Evolutionary conservation across 2,329 filamentous ascomycete species (phyloP), one percentile per base, ranked within the genome.

Genomic region (Parastagonospora avenae): DNA sequence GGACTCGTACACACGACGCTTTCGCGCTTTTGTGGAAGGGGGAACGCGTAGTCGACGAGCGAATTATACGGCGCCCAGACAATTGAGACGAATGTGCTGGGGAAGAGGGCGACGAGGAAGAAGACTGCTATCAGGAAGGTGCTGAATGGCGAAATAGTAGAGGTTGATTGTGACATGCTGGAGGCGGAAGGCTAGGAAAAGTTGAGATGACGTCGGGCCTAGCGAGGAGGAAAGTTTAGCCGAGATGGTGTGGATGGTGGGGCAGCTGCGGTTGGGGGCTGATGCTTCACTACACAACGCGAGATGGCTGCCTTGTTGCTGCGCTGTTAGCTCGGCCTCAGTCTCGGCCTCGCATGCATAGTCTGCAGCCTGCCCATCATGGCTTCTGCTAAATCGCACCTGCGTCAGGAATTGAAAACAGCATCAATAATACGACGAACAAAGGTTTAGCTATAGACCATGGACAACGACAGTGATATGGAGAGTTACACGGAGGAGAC

Each of bases 41-140:
- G 64, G 31, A 64, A 64, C 40, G 63, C 62, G 54, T 72, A 68
- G 48, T 59, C 44, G 8, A 57, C 58, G 16, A 64, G 53, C 3
- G 56, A 55, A 46, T 67, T 56, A 57, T 73, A 73, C 50, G 72
- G 71, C 54, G 55, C 64, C 64, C 67, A 74, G 62, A 59, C 70
- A 62, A 69, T 71, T 68, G 70, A 53, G 57, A 77, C 73, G 63
- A 81, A 80, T 54, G 76, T 60, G 53, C 66, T 67, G 12, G 79
- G 79, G 66, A 82, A 81, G 57, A 83, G 78, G 57, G 78, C 76
- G 62, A 79, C 65, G 47, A 80, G 74, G 72, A 83, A 77, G 69
- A 79, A 66, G 50, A 70, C 56, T 50, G 80, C 68, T 64, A 82
- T 77, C 54, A 82, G 59, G 55, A 79, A 67, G 6, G 73, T 77